Conservation (phyloP, 495 filamentous ascomycete genomes). For the Podospora anserina region DNA sequence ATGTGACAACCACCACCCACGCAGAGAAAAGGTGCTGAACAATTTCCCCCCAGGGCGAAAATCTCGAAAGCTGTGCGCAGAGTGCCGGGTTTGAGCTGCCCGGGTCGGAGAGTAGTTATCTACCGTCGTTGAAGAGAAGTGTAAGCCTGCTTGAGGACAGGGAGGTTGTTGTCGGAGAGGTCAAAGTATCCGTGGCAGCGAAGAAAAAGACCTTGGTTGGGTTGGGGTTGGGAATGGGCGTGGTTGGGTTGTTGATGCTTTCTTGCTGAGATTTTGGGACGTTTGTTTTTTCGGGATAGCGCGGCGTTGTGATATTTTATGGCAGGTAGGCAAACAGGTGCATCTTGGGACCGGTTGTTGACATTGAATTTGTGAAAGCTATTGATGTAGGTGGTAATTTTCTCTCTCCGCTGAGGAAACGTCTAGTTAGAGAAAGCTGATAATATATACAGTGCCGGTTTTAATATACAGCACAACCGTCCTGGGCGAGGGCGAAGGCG, state of each 20-base stretch:
- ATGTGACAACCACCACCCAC: neutral
- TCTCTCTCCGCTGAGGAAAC: neutral
- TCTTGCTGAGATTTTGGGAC: conserved; percentile 16
- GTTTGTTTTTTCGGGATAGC: neutral
- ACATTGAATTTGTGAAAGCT: neutral
- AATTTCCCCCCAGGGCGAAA: conserved; percentile 32
- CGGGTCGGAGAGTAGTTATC: neutral
- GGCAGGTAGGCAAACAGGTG: neutral
- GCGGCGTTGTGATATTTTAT: neutral
- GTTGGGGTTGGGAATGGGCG: conserved; percentile 20
- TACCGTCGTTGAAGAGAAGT: neutral
- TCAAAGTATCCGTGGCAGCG: conserved; percentile 20
- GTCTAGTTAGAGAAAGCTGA: neutral
- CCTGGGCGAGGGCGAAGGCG: conserved; percentile 71
- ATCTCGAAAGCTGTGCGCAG: conserved; percentile 34
- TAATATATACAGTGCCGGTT: neutral
- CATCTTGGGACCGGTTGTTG: neutral
- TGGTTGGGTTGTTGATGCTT: conserved; percentile 25
- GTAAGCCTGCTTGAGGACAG: neutral
- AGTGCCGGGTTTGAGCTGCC: conserved; percentile 38
- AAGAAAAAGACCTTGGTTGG: conserved; percentile 12
- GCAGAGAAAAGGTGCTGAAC: conserved; percentile 13
- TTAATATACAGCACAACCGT: conserved; percentile 48
- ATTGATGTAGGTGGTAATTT: neutral
- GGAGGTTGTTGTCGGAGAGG: neutral